Evolutionary conservation across 805 yeast species (phyloP).

Genomic region (Blastobotrys terrestris): DNA sequence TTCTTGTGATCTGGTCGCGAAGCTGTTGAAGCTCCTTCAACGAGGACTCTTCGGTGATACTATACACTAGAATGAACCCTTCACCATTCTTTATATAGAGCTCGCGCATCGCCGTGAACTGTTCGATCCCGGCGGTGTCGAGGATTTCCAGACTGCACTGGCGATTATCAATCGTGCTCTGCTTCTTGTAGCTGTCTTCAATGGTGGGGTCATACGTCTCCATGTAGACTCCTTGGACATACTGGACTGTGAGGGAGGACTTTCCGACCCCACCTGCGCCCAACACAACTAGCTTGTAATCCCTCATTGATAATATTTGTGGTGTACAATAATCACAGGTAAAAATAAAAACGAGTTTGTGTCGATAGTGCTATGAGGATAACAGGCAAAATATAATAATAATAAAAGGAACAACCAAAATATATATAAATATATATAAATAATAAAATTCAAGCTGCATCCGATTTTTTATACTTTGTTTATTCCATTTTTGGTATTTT

Average conservation of each 20-base stretch:
- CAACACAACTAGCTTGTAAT: slow-evolving; percentile 81
- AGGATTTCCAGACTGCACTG: slow-evolving; percentile 79
- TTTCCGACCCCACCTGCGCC: slow-evolving; percentile 99
- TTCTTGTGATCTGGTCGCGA: slow-evolving; percentile 76
- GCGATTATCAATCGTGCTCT: slow-evolving; percentile 80
- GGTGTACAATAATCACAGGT: too few relatives aligned
- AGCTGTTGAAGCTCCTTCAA: slow-evolving; percentile 71
- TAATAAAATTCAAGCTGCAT: not conserved
- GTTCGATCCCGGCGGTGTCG: slow-evolving; percentile 94
- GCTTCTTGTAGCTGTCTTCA: slow-evolving; percentile 90
- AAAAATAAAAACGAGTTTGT: too few relatives aligned
- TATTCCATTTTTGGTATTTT: not conserved
- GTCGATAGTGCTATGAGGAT: too few relatives aligned
- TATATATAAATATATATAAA: too few relatives aligned
- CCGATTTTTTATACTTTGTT: not conserved
- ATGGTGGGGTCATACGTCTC: slow-evolving; percentile 96
- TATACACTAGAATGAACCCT: slow-evolving; percentile 83
- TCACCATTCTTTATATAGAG: slow-evolving; percentile 64
- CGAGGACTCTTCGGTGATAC: slow-evolving; percentile 72
- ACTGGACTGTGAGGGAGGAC: slow-evolving; percentile 87
- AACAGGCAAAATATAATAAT: not conserved
- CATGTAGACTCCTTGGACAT: slow-evolving; percentile 81
- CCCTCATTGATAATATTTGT: slow-evolving; percentile 36
- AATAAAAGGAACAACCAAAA: not conserved
- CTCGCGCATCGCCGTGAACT: slow-evolving; percentile 93